Evolutionary conservation across 352 stramenopile species (phyloP), one percentile per base, ranked within the genome.

Genomic region (Aphanomyces cochlioides): DNA sequence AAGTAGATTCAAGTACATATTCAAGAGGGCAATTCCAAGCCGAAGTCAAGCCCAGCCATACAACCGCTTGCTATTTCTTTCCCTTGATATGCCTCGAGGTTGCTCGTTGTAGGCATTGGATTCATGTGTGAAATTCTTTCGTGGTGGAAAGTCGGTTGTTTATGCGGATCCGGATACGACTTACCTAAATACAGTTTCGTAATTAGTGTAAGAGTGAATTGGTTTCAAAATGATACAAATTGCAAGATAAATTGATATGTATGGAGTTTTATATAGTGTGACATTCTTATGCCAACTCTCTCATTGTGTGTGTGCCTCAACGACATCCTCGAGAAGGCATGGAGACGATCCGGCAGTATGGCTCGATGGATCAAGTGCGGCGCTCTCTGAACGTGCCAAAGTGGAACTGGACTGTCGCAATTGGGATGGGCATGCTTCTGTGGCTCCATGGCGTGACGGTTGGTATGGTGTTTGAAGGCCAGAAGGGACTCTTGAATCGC

Each of bases 401-500:
- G n/a, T 50, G 59, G 59, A 70, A 70, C 54, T 70, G 64, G 47
- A 17, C 43, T 13, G 10, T 47, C 12, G 53, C 61, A 21, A 15
- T 61, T n/a, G 37, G 36, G 15, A 50, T 70, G 48, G 50, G 48
- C 47, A 36, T 61, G 37, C n/a, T 70, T 7, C 54, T 70, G 34
- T 70, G 64, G 64, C 54, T 70, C 7, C 64, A 70, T 61, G 50
- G 54, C 34, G 64, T 64, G 36, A 70, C 64, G 17, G 64, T 70
- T 10, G 54, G 54, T 50, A 63, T 70, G 64, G 64, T 64, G 8
- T 70, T 70, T 28, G 64, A 70, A 36, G 64, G 64, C 12, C 64
- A 70, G n/a, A 70, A 70, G 39, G 64, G 64, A n/a, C 54, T 70
- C 38, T 41, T 70, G 5, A 70, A 70, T 28, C 64, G 64, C 5